A percentile compares a stretch with the other conserved stretches of the same genome.
These are phyloP conservation scores for Camelina sativa DNA, from an alignment of 345 rosid species.

Conservation along the genomic window DNA sequence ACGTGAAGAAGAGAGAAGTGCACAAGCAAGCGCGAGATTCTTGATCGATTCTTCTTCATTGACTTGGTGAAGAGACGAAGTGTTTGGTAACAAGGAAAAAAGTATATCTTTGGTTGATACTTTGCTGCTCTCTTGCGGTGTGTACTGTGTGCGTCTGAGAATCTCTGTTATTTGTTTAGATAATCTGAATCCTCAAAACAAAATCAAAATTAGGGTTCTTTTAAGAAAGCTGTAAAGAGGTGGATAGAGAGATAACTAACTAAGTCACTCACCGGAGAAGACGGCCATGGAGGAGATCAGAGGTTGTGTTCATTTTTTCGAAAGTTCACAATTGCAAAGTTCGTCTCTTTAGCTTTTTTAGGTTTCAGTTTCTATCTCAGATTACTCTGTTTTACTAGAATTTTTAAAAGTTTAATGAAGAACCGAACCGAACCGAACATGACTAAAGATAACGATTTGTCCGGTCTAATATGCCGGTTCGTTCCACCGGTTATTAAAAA, in stretches of 20 bases:
- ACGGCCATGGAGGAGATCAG: conserved; percentile 52
- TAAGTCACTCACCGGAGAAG: conserved; percentile 53
- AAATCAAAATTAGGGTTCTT: conserved; percentile 29
- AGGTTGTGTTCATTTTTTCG: conserved; percentile 41
- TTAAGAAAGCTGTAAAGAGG: background rate
- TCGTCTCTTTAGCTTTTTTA: background rate
- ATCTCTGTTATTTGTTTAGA: conserved; percentile 47
- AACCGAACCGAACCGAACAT: background rate
- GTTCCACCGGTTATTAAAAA: background rate
- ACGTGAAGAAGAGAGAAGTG: conserved; percentile 63
- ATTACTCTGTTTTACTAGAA: background rate
- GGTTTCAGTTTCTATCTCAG: background rate
- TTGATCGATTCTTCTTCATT: conserved; percentile 45
- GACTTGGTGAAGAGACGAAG: conserved; percentile 28
- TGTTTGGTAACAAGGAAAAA: conserved; percentile 56
- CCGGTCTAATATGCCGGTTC: background rate
- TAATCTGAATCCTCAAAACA: conserved; percentile 49
- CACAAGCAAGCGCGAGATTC: conserved; percentile 68
- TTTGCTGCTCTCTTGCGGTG: conserved; percentile 53
- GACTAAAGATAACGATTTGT: background rate
- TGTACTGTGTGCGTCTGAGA: conserved; percentile 51
- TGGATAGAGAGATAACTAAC: background rate
- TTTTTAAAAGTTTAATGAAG: background rate
- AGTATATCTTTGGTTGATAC: conserved; percentile 56
- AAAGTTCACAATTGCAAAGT: conserved; percentile 11